phyloP scores from a whole-genome alignment of 495 filamentous ascomycete genomes.

The Hyaloscypha hepaticicola region DNA sequence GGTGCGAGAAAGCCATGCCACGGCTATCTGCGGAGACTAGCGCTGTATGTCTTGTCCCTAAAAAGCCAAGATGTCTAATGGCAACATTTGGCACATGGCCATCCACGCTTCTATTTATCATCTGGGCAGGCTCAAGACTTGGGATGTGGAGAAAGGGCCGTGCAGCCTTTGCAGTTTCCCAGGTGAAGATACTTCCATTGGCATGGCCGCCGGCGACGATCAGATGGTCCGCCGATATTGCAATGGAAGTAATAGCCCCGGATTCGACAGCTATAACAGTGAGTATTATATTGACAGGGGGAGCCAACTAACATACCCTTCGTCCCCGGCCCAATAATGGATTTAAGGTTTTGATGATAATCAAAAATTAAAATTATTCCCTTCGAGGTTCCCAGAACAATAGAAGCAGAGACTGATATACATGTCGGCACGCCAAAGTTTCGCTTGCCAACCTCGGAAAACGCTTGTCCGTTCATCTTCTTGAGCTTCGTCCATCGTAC shows the following conservation, averaged over 20 bases:
- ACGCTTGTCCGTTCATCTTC: slow-evolving; percentile 83
- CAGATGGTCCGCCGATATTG: slow-evolving; percentile 89
- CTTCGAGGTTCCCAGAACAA: slow-evolving; percentile 90
- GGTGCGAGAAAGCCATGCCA: slow-evolving; percentile 97
- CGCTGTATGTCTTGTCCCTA: slow-evolving; percentile 93
- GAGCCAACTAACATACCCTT: slow-evolving; percentile 61
- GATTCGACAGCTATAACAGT: slow-evolving; percentile 74
- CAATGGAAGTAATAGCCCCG: slow-evolving; percentile 81
- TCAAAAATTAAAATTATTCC: slow-evolving; percentile 94
- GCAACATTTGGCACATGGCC: slow-evolving; percentile 76
- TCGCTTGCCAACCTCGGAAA: slow-evolving; percentile 92
- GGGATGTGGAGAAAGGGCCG: slow-evolving; percentile 87
- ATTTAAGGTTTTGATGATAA: slow-evolving; percentile 91
- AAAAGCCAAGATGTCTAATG: slow-evolving; percentile 87
- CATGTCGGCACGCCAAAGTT: slow-evolving; percentile 92
- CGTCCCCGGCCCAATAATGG: slow-evolving; percentile 90
- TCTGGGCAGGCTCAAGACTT: slow-evolving; percentile 63
- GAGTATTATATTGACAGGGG: slow-evolving; percentile 21
- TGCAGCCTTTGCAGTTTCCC: slow-evolving; percentile 80
- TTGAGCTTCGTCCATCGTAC: slow-evolving; percentile 93
- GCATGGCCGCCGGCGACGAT: slow-evolving; percentile 89
- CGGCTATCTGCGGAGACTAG: slow-evolving; percentile 95
- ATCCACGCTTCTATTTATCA: slow-evolving; percentile 67
- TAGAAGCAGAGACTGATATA: slow-evolving; percentile 82
- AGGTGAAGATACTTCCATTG: slow-evolving; percentile 91